Conservation (phyloP, 805 yeast species). For the Alloascoidea hylecoeti region DNA sequence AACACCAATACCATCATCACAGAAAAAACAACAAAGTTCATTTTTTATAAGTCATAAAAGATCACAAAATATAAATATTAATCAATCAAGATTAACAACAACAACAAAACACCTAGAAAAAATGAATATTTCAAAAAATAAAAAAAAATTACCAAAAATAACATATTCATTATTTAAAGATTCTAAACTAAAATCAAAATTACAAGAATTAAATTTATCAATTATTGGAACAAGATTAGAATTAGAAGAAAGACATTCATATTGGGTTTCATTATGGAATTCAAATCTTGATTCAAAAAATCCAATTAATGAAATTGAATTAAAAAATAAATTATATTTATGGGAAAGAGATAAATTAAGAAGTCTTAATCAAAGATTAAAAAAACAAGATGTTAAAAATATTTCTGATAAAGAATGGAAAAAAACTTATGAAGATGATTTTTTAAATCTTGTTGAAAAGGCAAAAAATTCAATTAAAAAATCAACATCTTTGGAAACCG, state of each 20-base stretch:
- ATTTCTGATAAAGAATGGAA: too few relatives aligned
- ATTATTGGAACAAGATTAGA: constrained; percentile 47
- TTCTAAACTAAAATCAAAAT: constrained; percentile 44
- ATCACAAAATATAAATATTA: too few relatives aligned
- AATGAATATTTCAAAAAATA: too few relatives aligned
- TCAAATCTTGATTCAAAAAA: constrained; percentile 62
- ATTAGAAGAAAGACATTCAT: constrained; percentile 59
- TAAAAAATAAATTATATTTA: constrained; percentile 40
- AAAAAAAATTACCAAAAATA: constrained; percentile 37
- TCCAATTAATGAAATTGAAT: constrained; percentile 42
- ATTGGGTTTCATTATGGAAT: constrained; percentile 66
- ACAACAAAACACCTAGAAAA: too few relatives aligned
- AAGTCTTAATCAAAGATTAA: too few relatives aligned
- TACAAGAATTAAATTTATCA: constrained; percentile 39
- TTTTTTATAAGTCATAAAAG: not conserved
- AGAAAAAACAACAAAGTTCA: not conserved
- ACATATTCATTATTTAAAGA: constrained; percentile 48
- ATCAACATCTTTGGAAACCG: too few relatives aligned
- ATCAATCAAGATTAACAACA: too few relatives aligned
- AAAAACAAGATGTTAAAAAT: too few relatives aligned
- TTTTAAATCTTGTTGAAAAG: too few relatives aligned
- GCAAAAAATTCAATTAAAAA: too few relatives aligned
- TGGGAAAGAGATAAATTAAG: constrained; percentile 71
- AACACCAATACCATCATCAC: not conserved
- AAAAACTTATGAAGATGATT: too few relatives aligned